Percentiles rank a stretch among this genome's conserved stretches.
Evolutionary conservation across 495 filamentous ascomycete genomes (phyloP).

Genomic region (Penicillium flavigenum): DNA sequence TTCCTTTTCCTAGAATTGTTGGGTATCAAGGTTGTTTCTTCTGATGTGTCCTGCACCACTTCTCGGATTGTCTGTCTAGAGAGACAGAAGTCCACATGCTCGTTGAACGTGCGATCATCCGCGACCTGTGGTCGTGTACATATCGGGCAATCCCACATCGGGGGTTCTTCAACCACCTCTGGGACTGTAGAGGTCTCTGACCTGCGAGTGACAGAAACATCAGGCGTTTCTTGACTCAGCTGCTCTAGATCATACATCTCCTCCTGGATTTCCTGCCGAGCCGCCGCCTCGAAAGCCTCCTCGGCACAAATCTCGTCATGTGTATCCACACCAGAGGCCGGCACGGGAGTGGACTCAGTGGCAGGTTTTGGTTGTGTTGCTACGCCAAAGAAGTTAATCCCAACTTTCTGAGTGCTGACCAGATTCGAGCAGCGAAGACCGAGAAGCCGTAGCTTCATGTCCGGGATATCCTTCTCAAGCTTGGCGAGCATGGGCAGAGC

Average conservation of each 20-base stretch:
- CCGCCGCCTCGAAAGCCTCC: slow-evolving; percentile 65
- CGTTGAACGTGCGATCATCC: slow-evolving; percentile 79
- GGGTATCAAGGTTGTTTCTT: slow-evolving; percentile 11
- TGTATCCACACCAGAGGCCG: slow-evolving; percentile 8
- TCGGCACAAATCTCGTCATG: slow-evolving; percentile 71
- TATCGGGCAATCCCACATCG: slow-evolving; percentile 84
- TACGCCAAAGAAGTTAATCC: slow-evolving; percentile 77
- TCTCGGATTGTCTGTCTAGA: slow-evolving; percentile 83
- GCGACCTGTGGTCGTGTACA: slow-evolving; percentile 71
- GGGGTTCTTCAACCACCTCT: slow-evolving; percentile 24
- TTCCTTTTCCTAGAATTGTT: slow-evolving; percentile 33
- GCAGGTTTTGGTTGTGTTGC: slow-evolving; percentile 23
- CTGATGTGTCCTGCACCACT: slow-evolving; percentile 55
- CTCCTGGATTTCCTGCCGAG: slow-evolving; percentile 61
- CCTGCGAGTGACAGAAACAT: slow-evolving; percentile 7
- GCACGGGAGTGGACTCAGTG: slow-evolving; percentile 4
- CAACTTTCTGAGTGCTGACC: slow-evolving; percentile 76
- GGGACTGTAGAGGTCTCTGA: neutral
- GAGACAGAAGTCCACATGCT: slow-evolving; percentile 91
- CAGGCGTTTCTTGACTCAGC: slow-evolving; percentile 58
- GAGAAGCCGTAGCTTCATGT: slow-evolving; percentile 81
- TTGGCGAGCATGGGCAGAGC: slow-evolving; percentile 80
- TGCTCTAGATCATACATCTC: slow-evolving; percentile 63
- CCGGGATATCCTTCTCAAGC: slow-evolving; percentile 80
- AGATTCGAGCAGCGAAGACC: slow-evolving; percentile 85